phyloP scores from a whole-genome alignment of 371 early-diverging fungal species.

The Apophysomyces sp. region DNA sequence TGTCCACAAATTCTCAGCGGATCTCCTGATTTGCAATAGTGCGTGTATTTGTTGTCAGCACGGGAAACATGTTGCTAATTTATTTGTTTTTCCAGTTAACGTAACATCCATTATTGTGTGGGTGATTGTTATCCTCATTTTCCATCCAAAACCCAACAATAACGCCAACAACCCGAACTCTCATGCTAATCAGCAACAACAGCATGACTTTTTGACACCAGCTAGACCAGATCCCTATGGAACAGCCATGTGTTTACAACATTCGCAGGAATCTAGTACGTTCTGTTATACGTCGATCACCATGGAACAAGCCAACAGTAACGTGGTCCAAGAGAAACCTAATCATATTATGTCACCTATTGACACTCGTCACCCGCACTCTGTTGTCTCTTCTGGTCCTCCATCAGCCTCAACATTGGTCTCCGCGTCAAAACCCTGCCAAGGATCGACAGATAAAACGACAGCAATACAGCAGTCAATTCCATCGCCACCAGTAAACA shows the following conservation, averaged over 20 bases:
- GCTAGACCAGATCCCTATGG: not conserved
- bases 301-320: not conserved
- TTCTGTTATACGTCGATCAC: not conserved
- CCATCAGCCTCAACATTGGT: not conserved
- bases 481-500: not conserved
- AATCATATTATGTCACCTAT: not conserved
- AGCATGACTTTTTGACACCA: not conserved
- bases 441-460: not conserved
- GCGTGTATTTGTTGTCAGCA: not conserved
- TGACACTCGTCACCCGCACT: not conserved
- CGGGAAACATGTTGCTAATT: not conserved
- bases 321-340: not conserved
- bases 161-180: not conserved
- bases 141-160: slow-evolving; percentile 36
- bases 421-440: not conserved
- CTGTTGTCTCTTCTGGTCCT: not conserved
- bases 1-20: slow-evolving; percentile 38
- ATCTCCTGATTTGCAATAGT: slow-evolving; percentile 49
- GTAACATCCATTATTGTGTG: slow-evolving; percentile 31
- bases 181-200: slow-evolving; percentile 3
- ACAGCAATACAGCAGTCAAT: not conserved
- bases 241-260: not conserved
- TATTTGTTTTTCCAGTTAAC: slow-evolving; percentile 27
- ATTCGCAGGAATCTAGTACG: not conserved
- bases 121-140: slow-evolving; percentile 40